Conservation (phyloP, 169 alveolate genomes). For the Plasmodium relictum region DNA sequence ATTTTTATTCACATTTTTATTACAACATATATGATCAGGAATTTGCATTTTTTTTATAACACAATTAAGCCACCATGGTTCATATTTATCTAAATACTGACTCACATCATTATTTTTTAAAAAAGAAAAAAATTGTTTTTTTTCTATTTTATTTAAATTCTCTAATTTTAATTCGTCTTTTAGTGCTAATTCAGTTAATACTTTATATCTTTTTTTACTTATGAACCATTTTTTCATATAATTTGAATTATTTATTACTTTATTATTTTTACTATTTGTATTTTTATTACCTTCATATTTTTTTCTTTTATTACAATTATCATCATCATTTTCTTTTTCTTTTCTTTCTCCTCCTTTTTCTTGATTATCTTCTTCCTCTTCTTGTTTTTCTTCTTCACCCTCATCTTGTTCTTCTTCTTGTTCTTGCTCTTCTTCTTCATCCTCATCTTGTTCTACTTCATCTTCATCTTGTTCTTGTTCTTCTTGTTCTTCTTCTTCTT, state of each 20-base stretch:
- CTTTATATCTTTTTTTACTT: slow-evolving; percentile 70
- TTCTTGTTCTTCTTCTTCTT: background rate
- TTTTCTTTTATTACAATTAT: background rate
- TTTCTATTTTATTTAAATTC: slow-evolving; percentile 50
- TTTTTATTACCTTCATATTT: background rate
- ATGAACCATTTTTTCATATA: slow-evolving; percentile 53
- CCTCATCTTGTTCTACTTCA: background rate
- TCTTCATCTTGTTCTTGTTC: background rate
- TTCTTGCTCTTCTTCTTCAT: background rate
- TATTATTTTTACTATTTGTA: background rate
- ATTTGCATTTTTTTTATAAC: slow-evolving; percentile 52
- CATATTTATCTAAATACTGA: slow-evolving; percentile 17
- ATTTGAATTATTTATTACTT: background rate
- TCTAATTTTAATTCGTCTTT: slow-evolving; percentile 42
- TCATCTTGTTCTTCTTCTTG: background rate
- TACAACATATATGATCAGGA: slow-evolving; percentile 73
- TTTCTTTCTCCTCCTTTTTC: background rate
- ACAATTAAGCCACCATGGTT: slow-evolving; percentile 74
- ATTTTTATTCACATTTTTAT: slow-evolving; percentile 22
- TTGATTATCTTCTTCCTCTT: background rate
- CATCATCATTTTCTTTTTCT: background rate
- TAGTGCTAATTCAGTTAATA: slow-evolving; percentile 53
- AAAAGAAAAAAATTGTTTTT: slow-evolving; percentile 71
- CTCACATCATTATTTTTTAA: slow-evolving; percentile 71
- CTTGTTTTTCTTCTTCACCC: background rate